These are phyloP conservation scores for Neckera pumila DNA, from an alignment of 225 moss, liverwort and hornwort genomes.

Conservation along the genomic window DNA sequence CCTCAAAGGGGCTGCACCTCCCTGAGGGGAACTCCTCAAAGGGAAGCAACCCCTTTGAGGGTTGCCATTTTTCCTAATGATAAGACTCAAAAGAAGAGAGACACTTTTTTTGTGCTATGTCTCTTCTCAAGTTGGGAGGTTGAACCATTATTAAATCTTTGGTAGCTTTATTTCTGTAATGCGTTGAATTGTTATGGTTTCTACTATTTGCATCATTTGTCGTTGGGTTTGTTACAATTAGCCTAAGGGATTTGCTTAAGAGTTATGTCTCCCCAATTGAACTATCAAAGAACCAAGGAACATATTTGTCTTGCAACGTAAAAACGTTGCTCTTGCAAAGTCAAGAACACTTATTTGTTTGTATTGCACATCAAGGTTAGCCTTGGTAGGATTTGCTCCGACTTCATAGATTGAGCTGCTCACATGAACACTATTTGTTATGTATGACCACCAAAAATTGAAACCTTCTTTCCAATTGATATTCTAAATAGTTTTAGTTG, in stretches of 20 bases:
- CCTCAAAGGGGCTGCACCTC: too few species aligned
- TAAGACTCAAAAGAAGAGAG: too few species aligned
- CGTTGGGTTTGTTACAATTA: neutral
- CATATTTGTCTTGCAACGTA: too few species aligned
- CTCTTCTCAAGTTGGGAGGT: neutral
- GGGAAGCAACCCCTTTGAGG: too few species aligned
- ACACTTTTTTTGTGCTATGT: accelerated
- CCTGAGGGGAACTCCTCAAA: too few species aligned
- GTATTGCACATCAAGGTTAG: neutral
- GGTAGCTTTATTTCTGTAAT: neutral
- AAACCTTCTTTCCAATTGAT: neutral
- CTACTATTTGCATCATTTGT: neutral
- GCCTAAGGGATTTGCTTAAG: accelerated
- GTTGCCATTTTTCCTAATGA: too few species aligned
- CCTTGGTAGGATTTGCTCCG: accelerated
- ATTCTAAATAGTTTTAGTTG: neutral
- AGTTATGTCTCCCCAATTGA: neutral
- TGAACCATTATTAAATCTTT: neutral
- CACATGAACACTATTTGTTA: neutral
- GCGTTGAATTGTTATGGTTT: neutral
- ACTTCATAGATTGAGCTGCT: accelerated
- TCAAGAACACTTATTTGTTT: neutral
- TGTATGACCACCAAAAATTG: neutral
- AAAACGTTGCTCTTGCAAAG: neutral
- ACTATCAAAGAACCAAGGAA: neutral